These are phyloP conservation scores for Boletus rex-veris DNA, from an alignment of 768 basidiomycete species.

Conservation along the genomic window DNA sequence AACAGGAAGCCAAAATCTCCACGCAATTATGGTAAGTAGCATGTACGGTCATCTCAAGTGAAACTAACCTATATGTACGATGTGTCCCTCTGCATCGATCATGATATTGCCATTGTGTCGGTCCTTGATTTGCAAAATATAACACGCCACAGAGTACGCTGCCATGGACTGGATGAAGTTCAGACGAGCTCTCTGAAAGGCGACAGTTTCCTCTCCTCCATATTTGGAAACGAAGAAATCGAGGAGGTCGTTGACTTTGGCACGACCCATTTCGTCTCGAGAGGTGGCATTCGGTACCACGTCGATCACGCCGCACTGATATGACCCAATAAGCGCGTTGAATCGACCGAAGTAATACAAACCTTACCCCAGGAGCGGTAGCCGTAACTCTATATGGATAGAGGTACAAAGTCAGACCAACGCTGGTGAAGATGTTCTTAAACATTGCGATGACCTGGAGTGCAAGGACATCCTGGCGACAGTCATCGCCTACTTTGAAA, in stretches of 20 bases:
- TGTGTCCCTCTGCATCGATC: conserved; percentile 98
- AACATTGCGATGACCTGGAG: conserved; percentile 99
- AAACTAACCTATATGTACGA: conserved; percentile 85
- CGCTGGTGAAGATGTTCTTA: conserved; percentile 91
- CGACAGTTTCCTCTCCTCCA: conserved; percentile 81
- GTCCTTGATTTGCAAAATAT: conserved; percentile 98
- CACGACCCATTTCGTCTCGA: conserved; percentile 98
- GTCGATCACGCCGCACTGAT: conserved; percentile 94
- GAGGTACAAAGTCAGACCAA: conserved; percentile 88
- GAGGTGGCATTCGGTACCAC: conserved; percentile 98
- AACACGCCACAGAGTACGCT: conserved; percentile 96
- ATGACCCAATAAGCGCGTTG: not conserved
- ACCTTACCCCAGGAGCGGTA: conserved; percentile 87
- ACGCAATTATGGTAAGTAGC: conserved; percentile 8
- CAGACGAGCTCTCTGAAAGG: conserved; percentile 88
- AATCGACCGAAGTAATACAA: not conserved
- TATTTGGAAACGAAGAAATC: conserved; percentile 94
- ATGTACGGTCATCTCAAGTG: not conserved
- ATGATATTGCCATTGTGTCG: conserved; percentile 99
- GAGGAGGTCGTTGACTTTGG: conserved; percentile 93
- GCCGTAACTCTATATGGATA: conserved; percentile 97
- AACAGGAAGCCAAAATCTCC: conserved; percentile 96
- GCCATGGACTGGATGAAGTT: conserved; percentile 99
- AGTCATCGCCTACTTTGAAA: conserved; percentile 99
- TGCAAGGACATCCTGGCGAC: conserved; percentile 96